Base-by-base conservation (phyloP, 2,329 filamentous ascomycete species). In the Emergomyces africanus region DNA sequence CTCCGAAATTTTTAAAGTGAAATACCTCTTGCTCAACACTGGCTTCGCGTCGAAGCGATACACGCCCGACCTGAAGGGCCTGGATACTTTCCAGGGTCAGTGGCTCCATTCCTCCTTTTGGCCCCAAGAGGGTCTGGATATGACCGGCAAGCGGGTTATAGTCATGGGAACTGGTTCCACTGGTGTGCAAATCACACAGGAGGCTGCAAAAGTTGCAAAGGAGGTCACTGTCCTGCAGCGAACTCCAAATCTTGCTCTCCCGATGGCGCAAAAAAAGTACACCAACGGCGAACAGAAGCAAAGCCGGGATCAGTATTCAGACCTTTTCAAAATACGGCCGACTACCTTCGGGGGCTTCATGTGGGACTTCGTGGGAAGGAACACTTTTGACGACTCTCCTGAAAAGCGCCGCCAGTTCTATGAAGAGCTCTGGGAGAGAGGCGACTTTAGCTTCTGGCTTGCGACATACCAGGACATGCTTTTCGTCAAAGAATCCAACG, bases 341-440 rank as follows among this genome's bases (percentile, higher is more conserved):
- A 77, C 66, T 15, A 81, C 71, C 25, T 84, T 82, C 62, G 78
- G 74, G 2, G 84, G 84, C 0, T 81, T 86, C 66, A 68, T 74
- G 15, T 86, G 81, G 61, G 78, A 81, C 63, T 80, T 77, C 64
- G 59, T 71, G 2, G 71, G 81, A 63, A 78, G 76, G 60, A 78
- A 79, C 51, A 82, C 81, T 0, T 79, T 78, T 51, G 79, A 82
- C 49, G 79, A 78, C 53, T 73, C 72, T 0, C 69, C 73, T 0
- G 79, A 79, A 44, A 72, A 81, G 57, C 75, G 80, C 0, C 74
- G 79, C 60, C 73, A 72, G 1, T 70, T 78, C 20, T 80, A 78
- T 61, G 76, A 83, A 61, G 62, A 71, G 3, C 66, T 79, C 9
- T 84, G 78, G 77, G 57, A 70, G 2, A 68, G 74, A 0, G 82